Base-by-base conservation (phyloP, 2,329 filamentous ascomycete genomes). In the Pseudocercospora vitis region DNA sequence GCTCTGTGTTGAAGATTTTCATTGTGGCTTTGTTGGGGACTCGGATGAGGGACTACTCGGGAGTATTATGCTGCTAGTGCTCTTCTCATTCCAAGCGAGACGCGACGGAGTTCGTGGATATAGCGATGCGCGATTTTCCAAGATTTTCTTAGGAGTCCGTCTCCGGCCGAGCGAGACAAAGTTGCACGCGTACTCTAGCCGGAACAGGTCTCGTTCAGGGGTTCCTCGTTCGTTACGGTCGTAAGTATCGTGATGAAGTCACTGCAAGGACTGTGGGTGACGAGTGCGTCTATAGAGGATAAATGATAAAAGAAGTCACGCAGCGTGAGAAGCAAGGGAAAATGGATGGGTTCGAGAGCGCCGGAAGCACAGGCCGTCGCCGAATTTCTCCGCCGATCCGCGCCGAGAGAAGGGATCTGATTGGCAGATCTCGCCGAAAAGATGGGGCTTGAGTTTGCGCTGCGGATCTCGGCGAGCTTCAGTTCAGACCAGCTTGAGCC, bases 1-100 rank as follows among this genome's bases (percentile, higher is more conserved):
- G 89, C 32, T 80, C 79, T 68, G 90, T 95, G 65, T 89, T 89
- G 70, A 97, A 97, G 75, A 97, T 89, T 81, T 95, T 96, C 94
- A 99, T 97, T n/a, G n/a, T n/a, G n/a, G n/a, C n/a, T 45, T 61
- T n/a, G 21, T 4, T n/a, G 28, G 19, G 33, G 31, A 24, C 5
- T 1, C n/a, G 21, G 28, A n/a, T 16, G 16, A 12, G 4, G 28
- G 19, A 2, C 5, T 11, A 19, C 7, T 18, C 29, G 14, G 28
- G 24, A 7, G 14, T 45, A 18, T 12, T n/a, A 4, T 29, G 11
- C 6, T 42, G 19, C 9, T 26, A 21, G 16, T n/a, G 4, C 37
- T 26, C 11, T 23, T 11, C n/a, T 2, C 19, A 11, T 7, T 24
- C 11, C 19, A 24, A 42, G 37, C 24, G 3, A 26, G 37, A 21